Conservation (phyloP, 2,329 filamentous ascomycete species). For the Ophidiomyces ophidiicola region DNA sequence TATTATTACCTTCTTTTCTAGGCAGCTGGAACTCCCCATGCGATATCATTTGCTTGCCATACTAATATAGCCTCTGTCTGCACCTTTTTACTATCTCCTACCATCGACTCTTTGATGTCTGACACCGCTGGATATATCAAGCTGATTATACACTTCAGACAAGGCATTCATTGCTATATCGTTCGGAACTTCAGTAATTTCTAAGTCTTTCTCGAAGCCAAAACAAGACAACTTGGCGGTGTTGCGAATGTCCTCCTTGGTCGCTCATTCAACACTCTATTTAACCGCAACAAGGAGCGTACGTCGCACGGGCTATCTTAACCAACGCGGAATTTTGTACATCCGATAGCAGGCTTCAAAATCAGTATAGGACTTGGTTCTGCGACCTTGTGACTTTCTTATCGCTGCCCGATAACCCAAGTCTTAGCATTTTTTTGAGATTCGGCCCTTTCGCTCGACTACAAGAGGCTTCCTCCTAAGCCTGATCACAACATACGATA, state of each 20-base stretch:
- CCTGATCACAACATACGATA: too few relatives aligned
- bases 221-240: too few relatives aligned
- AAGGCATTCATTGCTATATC: too few relatives aligned
- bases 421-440: background rate
- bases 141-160: slow-evolving; percentile 5
- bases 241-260: background rate
- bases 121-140: slow-evolving; percentile 1
- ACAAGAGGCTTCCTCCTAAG: background rate
- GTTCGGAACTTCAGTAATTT: too few relatives aligned
- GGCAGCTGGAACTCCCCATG: slow-evolving; percentile 4
- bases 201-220: too few relatives aligned
- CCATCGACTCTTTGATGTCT: too few relatives aligned
- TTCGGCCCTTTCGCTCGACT: background rate
- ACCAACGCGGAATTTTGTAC: slow-evolving; percentile 8
- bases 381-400: slow-evolving; percentile 9
- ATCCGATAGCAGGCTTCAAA: slow-evolving; percentile 7
- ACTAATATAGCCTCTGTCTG: slow-evolving; percentile 6
- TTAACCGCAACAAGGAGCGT: background rate
- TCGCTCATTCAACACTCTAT: too few relatives aligned
- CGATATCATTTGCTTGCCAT: slow-evolving; percentile 4
- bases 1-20: slow-evolving; percentile 7
- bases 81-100: slow-evolving; percentile 1
- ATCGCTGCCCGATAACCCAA: slow-evolving; percentile 8
- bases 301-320: slow-evolving; percentile 1
- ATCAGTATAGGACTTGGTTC: slow-evolving; percentile 5